Base-by-base conservation (phyloP, 306 rosid genomes). In the Castanea sativa region DNA sequence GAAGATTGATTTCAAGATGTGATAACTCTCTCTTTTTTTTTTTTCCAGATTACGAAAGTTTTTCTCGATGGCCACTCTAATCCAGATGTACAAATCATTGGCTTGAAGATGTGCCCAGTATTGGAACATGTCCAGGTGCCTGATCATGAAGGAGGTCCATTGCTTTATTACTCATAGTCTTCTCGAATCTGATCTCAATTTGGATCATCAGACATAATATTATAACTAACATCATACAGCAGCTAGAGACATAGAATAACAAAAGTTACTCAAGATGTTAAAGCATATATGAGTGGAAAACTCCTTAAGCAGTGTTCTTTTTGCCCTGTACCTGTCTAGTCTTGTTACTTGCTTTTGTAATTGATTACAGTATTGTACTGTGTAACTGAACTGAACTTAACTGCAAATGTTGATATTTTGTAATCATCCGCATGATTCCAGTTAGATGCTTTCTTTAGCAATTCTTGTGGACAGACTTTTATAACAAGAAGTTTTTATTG, bases 51-150 rank as follows among this genome's bases (percentile, higher is more conserved):
- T 61, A 94, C 98, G 2, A 64, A 82, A 12, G 77, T 64, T 81
- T 91, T 94, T 83, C 75, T 94, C 27, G 56, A 77, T 14, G 94
- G 97, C 59, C 90, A 90, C 86, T 91, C 92, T 21, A 92, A 92
- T 77, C 74, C 83, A 14, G 57, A 73, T 57, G 63, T 92, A 21
- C 84, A 81, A 83, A 87, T 91, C 68, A 73, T 89, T 67, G 98
- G 98, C 55, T 51, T 86, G 80, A 73, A 59, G 78, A 29, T 82
- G 88, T 49, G 90, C 75, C 83, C 90, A 8, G 27, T 94, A 56
- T 72, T 90, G 67, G 76, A 81, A 83, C 53, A 86, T 72, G 60
- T 89, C 55, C 51, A 25, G 71, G 73, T 38, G 82, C 60, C 76
- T 2, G 81, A 82, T 73, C 64, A 49, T 21, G 68, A n/a, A 58